Evolutionary conservation across 192 early-diverging fungal species (phyloP).

Genomic region (Umbelopsis sp.): DNA sequence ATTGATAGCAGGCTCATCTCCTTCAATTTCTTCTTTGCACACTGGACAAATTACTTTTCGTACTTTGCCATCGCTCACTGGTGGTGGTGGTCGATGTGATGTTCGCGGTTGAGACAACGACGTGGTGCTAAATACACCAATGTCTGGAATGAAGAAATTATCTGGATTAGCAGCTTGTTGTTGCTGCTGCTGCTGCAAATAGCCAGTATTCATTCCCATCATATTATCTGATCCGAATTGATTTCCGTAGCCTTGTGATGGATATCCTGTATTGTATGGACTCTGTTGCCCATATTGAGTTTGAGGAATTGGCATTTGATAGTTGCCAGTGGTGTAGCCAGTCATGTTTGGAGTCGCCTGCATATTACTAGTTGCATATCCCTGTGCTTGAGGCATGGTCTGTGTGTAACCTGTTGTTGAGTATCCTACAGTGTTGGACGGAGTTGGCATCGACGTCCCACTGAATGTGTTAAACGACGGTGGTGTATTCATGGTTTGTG

Average conservation of each 20-base stretch:
- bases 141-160: neutral
- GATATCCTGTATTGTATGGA: neutral
- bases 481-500: neutral
- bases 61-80: constrained; percentile 5
- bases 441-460: neutral
- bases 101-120: neutral
- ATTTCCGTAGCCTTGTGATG: neutral
- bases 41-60: constrained; percentile 29
- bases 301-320: constrained; percentile 6
- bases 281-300: neutral
- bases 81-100: neutral
- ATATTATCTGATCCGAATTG: neutral
- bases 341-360: neutral
- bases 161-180: neutral
- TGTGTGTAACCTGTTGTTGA: neutral
- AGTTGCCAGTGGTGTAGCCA: neutral
- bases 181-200: neutral
- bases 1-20: constrained; percentile 34
- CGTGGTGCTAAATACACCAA: neutral
- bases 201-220: constrained; percentile 3
- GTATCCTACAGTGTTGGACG: neutral
- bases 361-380: neutral
- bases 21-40: constrained; percentile 27
- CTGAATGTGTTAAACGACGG: neutral
- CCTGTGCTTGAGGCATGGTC: constrained; percentile 2